Conservation (phyloP, 2,329 filamentous ascomycete genomes). For the Colletotrichum sp. region DNA sequence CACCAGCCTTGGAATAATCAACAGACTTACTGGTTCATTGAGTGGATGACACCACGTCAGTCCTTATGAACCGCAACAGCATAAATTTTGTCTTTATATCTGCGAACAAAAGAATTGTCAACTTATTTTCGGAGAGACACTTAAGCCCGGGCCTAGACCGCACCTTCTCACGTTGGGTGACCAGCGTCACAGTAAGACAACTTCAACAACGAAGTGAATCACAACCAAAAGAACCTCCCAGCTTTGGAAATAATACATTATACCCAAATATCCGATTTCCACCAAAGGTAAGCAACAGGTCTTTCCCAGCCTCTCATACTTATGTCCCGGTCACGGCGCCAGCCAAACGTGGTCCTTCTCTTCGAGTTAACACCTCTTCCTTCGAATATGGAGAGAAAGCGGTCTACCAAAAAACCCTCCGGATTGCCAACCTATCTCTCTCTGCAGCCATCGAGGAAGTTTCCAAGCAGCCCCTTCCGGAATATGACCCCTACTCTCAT, state of each 20-base stretch:
- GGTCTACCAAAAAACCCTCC: background rate
- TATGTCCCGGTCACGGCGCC: background rate
- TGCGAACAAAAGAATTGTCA: background rate
- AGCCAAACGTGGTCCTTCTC: background rate
- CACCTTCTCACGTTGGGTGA: background rate
- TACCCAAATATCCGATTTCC: background rate
- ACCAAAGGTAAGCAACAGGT: background rate
- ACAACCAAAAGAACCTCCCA: background rate
- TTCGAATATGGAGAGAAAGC: background rate
- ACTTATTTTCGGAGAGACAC: background rate
- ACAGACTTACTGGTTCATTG: background rate
- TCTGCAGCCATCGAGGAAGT: background rate
- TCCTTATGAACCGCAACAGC: background rate
- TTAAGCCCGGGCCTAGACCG: background rate
- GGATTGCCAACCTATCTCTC: background rate
- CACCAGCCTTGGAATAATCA: background rate
- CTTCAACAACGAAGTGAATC: background rate
- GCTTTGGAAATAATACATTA: background rate
- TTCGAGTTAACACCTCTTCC: background rate
- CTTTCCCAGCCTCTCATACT: background rate
- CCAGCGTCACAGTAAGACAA: background rate
- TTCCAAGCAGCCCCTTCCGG: background rate
- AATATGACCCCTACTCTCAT: background rate
- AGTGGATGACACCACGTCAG: background rate
- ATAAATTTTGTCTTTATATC: too few relatives aligned